Evolutionary conservation across 2,329 filamentous ascomycete species (phyloP).

Genomic region (Aspergillus amoenus): DNA sequence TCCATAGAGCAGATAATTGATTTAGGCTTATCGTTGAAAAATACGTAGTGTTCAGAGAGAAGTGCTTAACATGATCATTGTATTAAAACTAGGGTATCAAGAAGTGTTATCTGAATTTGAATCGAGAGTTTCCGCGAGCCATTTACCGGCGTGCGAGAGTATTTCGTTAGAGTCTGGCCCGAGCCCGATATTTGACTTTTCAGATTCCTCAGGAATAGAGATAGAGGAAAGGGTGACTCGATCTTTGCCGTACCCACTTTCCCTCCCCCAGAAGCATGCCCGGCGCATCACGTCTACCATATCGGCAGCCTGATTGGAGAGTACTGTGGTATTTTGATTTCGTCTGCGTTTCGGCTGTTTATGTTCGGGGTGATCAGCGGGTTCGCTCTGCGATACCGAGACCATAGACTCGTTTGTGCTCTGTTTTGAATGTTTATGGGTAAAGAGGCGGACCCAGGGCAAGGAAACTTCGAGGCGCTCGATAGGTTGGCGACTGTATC

Average conservation of each 20-base stretch:
- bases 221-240: conserved; percentile 28
- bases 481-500: conserved; percentile 16
- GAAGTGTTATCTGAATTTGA: not conserved
- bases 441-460: conserved; percentile 34
- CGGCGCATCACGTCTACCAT: conserved; percentile 43
- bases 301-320: conserved; percentile 39
- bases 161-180: not conserved
- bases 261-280: conserved; percentile 45
- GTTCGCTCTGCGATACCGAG: not conserved
- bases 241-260: conserved; percentile 39
- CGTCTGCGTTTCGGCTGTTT: not conserved
- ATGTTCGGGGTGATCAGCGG: not conserved
- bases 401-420: too few relatives aligned
- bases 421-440: not conserved
- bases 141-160: not conserved
- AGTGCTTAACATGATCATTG: not conserved
- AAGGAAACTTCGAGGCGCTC: conserved; percentile 29
- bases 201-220: not conserved
- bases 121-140: not conserved
- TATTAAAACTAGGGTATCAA: not conserved
- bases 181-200: too few relatives aligned
- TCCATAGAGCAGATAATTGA: too few relatives aligned
- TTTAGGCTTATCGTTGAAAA: too few relatives aligned
- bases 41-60: too few relatives aligned
- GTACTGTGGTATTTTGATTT: conserved; percentile 23